Evolutionary conservation across 2,329 filamentous ascomycete species (phyloP), one percentile per base, ranked within the genome.

Genomic region (Gliomastix tumulicola): DNA sequence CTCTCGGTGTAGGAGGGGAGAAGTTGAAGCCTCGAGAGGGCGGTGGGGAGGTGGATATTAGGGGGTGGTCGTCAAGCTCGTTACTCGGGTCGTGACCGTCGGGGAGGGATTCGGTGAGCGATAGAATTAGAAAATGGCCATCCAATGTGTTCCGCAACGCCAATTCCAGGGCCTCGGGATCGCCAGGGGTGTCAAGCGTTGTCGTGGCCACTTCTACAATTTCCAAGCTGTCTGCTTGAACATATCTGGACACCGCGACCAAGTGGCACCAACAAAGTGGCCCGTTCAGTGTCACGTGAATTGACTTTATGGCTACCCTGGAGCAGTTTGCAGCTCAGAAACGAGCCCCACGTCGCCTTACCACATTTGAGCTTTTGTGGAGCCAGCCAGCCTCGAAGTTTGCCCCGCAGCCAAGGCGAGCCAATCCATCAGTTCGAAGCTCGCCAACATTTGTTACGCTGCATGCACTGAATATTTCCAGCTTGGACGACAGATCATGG

Each of bases 401-500:
- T n/a, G n/a, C n/a, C n/a, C n/a, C n/a, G n/a, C n/a, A n/a, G n/a
- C n/a, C n/a, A n/a, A n/a, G n/a, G n/a, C n/a, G n/a, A n/a, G n/a
- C n/a, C n/a, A n/a, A n/a, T n/a, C n/a, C n/a, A n/a, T n/a, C n/a
- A n/a, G n/a, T n/a, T n/a, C n/a, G n/a, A n/a, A n/a, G n/a, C n/a
- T n/a, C n/a, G n/a, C n/a, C n/a, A n/a, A n/a, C n/a, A n/a, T n/a
- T n/a, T n/a, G n/a, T n/a, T n/a, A n/a, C n/a, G 28, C 4, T n/a
- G 28, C 13, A 16, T 16, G 28, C 12, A n/a, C 28, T 9, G 28
- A n/a, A 6, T 28, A 28, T 12, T 17, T 30, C 16, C 28, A 30
- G 15, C 28, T 30, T n/a, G n/a, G n/a, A n/a, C n/a, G n/a, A n/a
- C n/a, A n/a, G n/a, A 49, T 49, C 41, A 88, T 84, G 74, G 69